phyloP scores from a whole-genome alignment of 345 rosid genomes.

The Excoecaria agallocha region DNA sequence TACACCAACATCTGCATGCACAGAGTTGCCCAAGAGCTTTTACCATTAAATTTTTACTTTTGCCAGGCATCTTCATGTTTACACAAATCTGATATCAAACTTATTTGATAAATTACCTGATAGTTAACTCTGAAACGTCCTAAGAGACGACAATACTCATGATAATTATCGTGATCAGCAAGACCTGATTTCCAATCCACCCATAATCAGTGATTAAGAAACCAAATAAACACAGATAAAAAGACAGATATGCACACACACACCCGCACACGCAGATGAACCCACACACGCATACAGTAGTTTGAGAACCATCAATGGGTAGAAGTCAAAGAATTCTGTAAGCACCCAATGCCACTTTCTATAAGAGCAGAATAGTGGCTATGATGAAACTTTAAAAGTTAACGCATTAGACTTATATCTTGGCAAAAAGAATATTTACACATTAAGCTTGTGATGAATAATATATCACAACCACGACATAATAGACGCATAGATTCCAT shows the following conservation, averaged over 20 bases:
- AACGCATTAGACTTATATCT: neutral
- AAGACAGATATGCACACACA: neutral
- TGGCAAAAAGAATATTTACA: neutral
- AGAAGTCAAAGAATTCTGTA: neutral
- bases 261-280: neutral
- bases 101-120: constrained; percentile 56
- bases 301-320: neutral
- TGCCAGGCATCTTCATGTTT: neutral
- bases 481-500: neutral
- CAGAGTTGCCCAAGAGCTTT: neutral
- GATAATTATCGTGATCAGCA: constrained; percentile 99
- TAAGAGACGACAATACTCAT: constrained; percentile 96
- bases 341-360: neutral
- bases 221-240: neutral
- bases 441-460: neutral
- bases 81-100: neutral
- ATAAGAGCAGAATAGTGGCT: neutral
- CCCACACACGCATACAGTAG: neutral
- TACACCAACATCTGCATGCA: neutral
- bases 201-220: constrained; percentile 5
- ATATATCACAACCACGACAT: neutral
- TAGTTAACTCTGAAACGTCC: constrained; percentile 94
- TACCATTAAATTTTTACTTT: neutral
- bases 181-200: constrained; percentile 60
- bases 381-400: neutral